A percentile compares a stretch with the other conserved stretches of the same genome.
Conservation (phyloP, 2,329 filamentous ascomycete genomes). For the Dactylellina cionopaga region DNA sequence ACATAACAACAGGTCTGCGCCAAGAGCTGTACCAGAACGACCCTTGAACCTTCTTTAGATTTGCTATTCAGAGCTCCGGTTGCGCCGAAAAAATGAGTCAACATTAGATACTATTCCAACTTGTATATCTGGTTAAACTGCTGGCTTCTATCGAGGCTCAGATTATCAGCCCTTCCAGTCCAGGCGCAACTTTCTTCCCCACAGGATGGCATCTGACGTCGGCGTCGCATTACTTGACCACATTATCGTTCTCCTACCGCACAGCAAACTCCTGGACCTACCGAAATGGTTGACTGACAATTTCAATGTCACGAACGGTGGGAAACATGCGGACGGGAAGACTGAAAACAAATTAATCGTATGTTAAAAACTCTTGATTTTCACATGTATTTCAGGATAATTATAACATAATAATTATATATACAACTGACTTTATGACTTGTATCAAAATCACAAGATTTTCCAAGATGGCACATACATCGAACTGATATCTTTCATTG, state of each 20-base stretch:
- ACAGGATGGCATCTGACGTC: slow-evolving; percentile 55
- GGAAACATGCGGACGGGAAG: slow-evolving; percentile 69
- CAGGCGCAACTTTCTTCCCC: neutral
- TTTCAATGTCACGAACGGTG: slow-evolving; percentile 71
- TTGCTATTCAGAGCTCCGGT: too few relatives aligned
- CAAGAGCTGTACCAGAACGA: neutral
- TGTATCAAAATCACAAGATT: slow-evolving; percentile 56
- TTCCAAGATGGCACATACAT: slow-evolving; percentile 73
- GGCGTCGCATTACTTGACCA: slow-evolving; percentile 66
- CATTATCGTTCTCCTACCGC: slow-evolving; percentile 71
- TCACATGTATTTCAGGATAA: neutral
- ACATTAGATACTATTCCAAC: slow-evolving; percentile 3
- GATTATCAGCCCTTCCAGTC: neutral
- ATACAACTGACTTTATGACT: neutral
- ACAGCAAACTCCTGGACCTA: slow-evolving; percentile 63
- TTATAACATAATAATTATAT: too few relatives aligned
- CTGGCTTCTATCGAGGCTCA: neutral
- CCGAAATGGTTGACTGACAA: slow-evolving; percentile 66
- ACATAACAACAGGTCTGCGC: too few relatives aligned
- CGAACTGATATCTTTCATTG: slow-evolving; percentile 72
- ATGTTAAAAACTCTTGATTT: neutral
- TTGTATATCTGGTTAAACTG: neutral
- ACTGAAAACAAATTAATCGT: slow-evolving; percentile 71
- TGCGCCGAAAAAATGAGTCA: too few relatives aligned
- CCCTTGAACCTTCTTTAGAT: neutral